Evolutionary conservation across 495 filamentous ascomycete species (phyloP), one percentile per base, ranked within the genome.

Genomic region (Aspergillus olivimuriae): DNA sequence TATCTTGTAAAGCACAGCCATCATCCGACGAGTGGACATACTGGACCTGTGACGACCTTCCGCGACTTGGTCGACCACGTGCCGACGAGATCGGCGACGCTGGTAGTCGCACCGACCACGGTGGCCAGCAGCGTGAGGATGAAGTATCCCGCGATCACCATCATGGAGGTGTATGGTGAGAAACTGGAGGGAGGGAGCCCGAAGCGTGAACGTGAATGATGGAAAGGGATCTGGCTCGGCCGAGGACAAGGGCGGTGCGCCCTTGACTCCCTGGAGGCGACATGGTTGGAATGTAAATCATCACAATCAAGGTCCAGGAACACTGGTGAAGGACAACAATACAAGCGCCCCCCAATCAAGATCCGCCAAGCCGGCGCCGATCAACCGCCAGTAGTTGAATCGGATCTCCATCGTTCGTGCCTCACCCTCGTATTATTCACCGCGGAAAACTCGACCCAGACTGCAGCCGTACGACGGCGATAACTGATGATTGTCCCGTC

Each of bases 31-130:
- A n/a, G n/a, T n/a, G 38, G 41, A 37, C 61, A 48, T 81, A 87
- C 85, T 36, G 85, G 81, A 24, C 86, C 86, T 7, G 86, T 89
- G 24, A 87, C 54, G 21, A 86, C 84, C 23, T 76, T 73, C 50
- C 74, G 75, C 30, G 82, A 85, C 64, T 89, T 90, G 19, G 80
- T 83, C 4, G 81, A 78, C 86, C 86, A 90, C 42, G 86, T 89
- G 36, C 86, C 86, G 17, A 78, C 73, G 22, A 88, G 65, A 42
- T 80, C 61, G 33, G 58, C 59, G 6, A 63, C 57, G 44, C 57
- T 67, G 15, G 57, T 52, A 14, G 48, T 52, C n/a, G 48, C 53
- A 38, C 56, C 52, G 34, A 60, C 67, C 12, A 55, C 61, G 15
- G 57, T 52, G 5, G 40, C 47, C n/a, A 62, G 37, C 41, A 58